Percentiles rank a stretch among this genome's conserved stretches.
Evolutionary conservation across 495 filamentous ascomycete species (phyloP).

Genomic region (Terfezia boudieri): DNA sequence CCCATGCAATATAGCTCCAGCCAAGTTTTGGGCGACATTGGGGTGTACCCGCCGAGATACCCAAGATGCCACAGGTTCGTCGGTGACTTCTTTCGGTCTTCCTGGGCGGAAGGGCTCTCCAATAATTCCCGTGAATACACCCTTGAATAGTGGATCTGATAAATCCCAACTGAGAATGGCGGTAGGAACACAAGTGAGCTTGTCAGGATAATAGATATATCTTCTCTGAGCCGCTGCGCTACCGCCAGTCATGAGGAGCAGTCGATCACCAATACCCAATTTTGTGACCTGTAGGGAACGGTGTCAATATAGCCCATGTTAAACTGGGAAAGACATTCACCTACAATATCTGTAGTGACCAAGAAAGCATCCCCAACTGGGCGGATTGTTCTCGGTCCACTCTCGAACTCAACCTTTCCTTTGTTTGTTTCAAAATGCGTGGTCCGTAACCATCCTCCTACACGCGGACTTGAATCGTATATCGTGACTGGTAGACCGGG

Average conservation of each 20-base stretch:
- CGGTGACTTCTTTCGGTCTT: slow-evolving; percentile 20
- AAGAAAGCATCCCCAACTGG: slow-evolving; percentile 26
- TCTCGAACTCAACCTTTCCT: slow-evolving; percentile 51
- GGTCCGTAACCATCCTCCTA: slow-evolving; percentile 75
- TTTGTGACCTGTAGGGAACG: background rate
- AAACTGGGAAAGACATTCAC: background rate
- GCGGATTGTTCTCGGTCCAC: slow-evolving; percentile 62
- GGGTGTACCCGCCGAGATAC: slow-evolving; percentile 33
- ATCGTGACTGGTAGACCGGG: slow-evolving; percentile 41
- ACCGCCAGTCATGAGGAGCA: slow-evolving; percentile 32
- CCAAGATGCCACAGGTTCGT: slow-evolving; percentile 57
- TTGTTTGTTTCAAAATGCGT: slow-evolving; percentile 29
- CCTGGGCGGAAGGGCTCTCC: slow-evolving; percentile 21
- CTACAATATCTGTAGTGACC: slow-evolving; percentile 35
- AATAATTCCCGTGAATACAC: slow-evolving; percentile 22
- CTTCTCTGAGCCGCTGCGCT: slow-evolving; percentile 35
- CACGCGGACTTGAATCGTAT: slow-evolving; percentile 42
- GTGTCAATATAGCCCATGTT: background rate
- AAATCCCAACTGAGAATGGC: slow-evolving; percentile 2
- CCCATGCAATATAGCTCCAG: slow-evolving; percentile 61
- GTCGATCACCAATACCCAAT: background rate
- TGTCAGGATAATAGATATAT: slow-evolving; percentile 87
- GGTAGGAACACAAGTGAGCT: slow-evolving; percentile 47
- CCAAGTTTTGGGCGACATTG: slow-evolving; percentile 44
- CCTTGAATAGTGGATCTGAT: slow-evolving; percentile 34